A percentile compares a stretch with the other conserved stretches of the same genome.
These are phyloP conservation scores for Phialemoniopsis sp. DNA, from an alignment of 2,329 filamentous ascomycete species.

Conservation along the genomic window DNA sequence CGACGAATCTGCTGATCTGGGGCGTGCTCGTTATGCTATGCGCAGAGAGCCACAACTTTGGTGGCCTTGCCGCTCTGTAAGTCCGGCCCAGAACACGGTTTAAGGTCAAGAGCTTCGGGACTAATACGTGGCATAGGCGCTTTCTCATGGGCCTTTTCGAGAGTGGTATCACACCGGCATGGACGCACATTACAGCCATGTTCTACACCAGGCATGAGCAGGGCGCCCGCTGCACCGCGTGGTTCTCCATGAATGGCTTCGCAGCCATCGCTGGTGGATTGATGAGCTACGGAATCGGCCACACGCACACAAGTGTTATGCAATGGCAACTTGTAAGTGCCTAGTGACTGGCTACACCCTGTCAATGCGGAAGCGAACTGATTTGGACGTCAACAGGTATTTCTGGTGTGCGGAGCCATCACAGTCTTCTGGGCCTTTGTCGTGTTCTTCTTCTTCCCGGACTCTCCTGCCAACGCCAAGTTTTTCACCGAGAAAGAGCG, in stretches of 20 bases:
- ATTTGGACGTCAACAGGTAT: too few species aligned
- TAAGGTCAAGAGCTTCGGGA: too few species aligned
- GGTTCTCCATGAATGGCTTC: conserved; percentile 53
- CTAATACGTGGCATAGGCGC: too few species aligned
- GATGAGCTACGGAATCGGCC: conserved; percentile 46
- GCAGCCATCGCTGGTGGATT: conserved; percentile 50
- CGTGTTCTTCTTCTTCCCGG: conserved; percentile 58
- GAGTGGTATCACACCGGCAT: conserved; percentile 45
- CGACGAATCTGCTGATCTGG: conserved; percentile 48
- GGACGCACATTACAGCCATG: conserved; percentile 48
- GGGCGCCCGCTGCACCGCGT: conserved; percentile 42
- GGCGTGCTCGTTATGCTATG: conserved; percentile 44
- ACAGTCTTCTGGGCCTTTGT: conserved; percentile 46
- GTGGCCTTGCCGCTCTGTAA: conserved; percentile 36
- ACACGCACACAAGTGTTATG: too few species aligned
- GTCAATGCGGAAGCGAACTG: too few species aligned
- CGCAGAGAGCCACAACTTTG: conserved; percentile 43
- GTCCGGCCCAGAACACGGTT: too few species aligned
- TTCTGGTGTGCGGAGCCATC: conserved; percentile 42
- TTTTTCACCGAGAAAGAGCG: conserved; percentile 54
- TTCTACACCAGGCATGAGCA: conserved; percentile 50
- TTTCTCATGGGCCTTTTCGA: conserved; percentile 43
- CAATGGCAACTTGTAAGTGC: too few species aligned
- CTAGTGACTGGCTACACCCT: too few species aligned
- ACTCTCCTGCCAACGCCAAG: conserved; percentile 56